phyloP scores from a whole-genome alignment of 2,329 filamentous ascomycete genomes.

The Periconia digitata region DNA sequence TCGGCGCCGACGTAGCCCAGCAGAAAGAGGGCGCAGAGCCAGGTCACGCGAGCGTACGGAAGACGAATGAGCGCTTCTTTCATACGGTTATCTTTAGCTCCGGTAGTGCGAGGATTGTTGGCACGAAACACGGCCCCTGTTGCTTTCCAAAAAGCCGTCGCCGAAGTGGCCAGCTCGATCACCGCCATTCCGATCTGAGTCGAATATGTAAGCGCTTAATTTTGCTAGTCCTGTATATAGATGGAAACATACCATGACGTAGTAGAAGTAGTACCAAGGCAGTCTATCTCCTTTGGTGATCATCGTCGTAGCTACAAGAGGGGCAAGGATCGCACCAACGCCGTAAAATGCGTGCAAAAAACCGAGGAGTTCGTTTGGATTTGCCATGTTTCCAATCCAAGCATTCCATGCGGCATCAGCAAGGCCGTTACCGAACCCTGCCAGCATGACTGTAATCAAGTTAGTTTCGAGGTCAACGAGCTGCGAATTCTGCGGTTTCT shows the following conservation, averaged over 20 bases:
- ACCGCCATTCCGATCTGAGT: slow-evolving; percentile 55
- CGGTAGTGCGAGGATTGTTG: slow-evolving; percentile 48
- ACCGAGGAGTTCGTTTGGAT: slow-evolving; percentile 73
- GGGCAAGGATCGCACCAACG: slow-evolving; percentile 68
- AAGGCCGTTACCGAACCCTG: slow-evolving; percentile 72
- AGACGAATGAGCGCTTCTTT: slow-evolving; percentile 52
- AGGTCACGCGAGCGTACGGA: slow-evolving; percentile 61
- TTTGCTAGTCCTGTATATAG: neutral
- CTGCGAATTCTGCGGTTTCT: too few species aligned
- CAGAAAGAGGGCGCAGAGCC: slow-evolving; percentile 73
- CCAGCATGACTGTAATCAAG: slow-evolving; percentile 52
- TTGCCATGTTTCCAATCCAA: slow-evolving; percentile 68
- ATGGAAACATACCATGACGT: slow-evolving; percentile 63
- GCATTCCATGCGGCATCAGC: slow-evolving; percentile 62
- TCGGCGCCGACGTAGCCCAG: slow-evolving; percentile 79
- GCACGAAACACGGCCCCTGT: slow-evolving; percentile 61
- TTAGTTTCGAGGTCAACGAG: neutral
- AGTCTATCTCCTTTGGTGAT: slow-evolving; percentile 60
- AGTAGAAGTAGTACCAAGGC: slow-evolving; percentile 75
- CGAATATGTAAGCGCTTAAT: too few species aligned
- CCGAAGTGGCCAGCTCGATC: slow-evolving; percentile 57
- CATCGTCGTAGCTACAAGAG: slow-evolving; percentile 72
- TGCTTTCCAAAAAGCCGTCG: slow-evolving; percentile 64
- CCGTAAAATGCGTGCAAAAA: slow-evolving; percentile 74
- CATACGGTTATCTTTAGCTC: slow-evolving; percentile 52